phyloP scores from a whole-genome alignment of 2,329 filamentous ascomycete genomes.

The Diaporthe humulicola region DNA sequence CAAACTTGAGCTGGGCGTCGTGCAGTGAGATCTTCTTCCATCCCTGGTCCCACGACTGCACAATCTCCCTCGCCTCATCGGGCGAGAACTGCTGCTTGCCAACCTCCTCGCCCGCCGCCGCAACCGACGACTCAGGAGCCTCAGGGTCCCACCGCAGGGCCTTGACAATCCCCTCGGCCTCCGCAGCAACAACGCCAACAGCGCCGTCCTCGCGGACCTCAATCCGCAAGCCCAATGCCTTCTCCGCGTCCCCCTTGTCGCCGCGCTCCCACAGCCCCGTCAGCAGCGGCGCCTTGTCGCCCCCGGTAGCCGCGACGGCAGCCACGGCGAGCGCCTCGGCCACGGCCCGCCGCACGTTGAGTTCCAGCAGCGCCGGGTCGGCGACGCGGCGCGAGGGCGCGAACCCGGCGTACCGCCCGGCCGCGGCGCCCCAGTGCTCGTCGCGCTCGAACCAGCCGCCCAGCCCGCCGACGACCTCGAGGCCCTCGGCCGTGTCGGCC shows the following conservation, averaged over 20 bases:
- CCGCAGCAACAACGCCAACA: conserved; percentile 53
- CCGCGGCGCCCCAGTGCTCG: conserved; percentile 65
- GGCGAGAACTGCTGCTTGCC: conserved; percentile 44
- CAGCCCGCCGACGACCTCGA: conserved; percentile 62
- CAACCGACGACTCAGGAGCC: conserved; percentile 1
- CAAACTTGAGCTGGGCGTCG: conserved; percentile 76
- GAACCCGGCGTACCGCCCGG: conserved; percentile 61
- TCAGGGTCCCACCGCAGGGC: conserved; percentile 42
- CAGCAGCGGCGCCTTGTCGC: conserved; percentile 45
- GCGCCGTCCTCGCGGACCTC: conserved; percentile 55
- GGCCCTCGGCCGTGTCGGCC: conserved; percentile 58
- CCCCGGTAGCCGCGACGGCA: conserved; percentile 41
- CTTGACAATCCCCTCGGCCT: conserved; percentile 48
- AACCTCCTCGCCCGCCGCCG: conserved; percentile 40
- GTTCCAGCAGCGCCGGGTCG: conserved; percentile 61
- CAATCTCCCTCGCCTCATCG: conserved; percentile 57
- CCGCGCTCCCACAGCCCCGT: conserved; percentile 48
- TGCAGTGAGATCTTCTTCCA: conserved; percentile 72
- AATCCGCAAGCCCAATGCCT: conserved; percentile 54
- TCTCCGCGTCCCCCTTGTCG: conserved; percentile 50
- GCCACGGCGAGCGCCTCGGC: conserved; percentile 63
- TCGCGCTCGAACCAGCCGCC: conserved; percentile 66
- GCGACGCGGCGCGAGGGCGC: conserved; percentile 54
- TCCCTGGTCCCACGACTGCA: conserved; percentile 62
- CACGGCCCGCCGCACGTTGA: conserved; percentile 63